Evolutionary conservation across 2,329 filamentous ascomycete genomes (phyloP).

Genomic region (Neonectria faginata): DNA sequence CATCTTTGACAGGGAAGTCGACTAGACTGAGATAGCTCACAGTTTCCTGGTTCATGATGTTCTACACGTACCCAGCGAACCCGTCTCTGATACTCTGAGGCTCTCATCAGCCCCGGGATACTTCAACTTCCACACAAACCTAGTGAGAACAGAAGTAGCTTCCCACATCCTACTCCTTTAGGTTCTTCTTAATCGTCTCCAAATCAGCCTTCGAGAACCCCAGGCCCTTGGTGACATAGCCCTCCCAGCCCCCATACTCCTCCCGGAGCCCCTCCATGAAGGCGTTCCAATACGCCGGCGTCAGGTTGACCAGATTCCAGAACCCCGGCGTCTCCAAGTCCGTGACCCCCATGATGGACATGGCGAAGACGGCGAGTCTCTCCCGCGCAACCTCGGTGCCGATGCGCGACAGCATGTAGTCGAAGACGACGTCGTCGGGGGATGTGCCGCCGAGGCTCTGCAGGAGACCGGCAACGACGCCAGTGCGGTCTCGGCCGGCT

Average conservation of each 20-base stretch:
- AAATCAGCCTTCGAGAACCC: constrained; percentile 61
- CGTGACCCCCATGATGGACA: constrained; percentile 51
- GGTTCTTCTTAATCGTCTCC: constrained; percentile 59
- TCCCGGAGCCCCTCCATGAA: constrained; percentile 58
- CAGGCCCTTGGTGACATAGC: constrained; percentile 59
- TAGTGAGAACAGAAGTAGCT: background rate
- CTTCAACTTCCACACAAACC: background rate
- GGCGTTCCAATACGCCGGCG: constrained; percentile 57
- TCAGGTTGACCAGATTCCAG: constrained; percentile 59
- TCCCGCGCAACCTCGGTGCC: constrained; percentile 64
- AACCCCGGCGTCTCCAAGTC: constrained; percentile 60
- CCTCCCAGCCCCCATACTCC: constrained; percentile 62
- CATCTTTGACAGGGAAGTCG: too few species aligned
- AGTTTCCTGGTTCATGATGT: too few species aligned
- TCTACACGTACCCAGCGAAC: too few species aligned
- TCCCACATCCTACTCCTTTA: constrained; percentile 41
- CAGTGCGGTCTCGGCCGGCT: constrained; percentile 68
- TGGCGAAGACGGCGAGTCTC: constrained; percentile 58
- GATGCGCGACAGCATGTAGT: constrained; percentile 67
- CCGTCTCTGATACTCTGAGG: too few species aligned
- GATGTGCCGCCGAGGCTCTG: constrained; percentile 61
- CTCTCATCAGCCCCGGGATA: background rate
- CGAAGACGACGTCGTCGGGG: constrained; percentile 56
- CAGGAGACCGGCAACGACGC: constrained; percentile 63
- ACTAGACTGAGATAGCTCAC: too few species aligned